phyloP scores from a whole-genome alignment of 2,329 filamentous ascomycete species.

The Ophiostoma australiae region DNA sequence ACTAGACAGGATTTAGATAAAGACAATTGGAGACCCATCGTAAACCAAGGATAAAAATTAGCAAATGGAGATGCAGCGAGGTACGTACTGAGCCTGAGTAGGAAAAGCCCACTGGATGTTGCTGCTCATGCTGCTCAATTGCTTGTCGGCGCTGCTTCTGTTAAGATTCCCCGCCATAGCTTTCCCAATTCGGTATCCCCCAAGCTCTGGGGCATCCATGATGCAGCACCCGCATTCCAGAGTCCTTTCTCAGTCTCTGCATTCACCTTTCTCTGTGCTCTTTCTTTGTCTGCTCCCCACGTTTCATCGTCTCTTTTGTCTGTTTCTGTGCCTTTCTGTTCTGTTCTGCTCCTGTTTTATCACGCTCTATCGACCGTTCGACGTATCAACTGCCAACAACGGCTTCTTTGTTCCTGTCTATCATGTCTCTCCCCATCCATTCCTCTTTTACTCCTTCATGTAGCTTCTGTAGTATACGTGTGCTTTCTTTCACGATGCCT shows the following conservation, averaged over 20 bases:
- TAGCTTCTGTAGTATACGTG: background rate
- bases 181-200: background rate
- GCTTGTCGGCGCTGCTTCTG: background rate
- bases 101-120: background rate
- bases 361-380: background rate
- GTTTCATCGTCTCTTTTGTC: background rate
- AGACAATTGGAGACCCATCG: background rate
- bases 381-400: background rate
- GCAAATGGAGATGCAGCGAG: background rate
- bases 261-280: background rate
- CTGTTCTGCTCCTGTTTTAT: background rate
- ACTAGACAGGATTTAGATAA: background rate
- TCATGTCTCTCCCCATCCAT: background rate
- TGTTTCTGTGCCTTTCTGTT: background rate
- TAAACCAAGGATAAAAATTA: background rate
- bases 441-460: background rate
- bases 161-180: background rate
- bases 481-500: background rate
- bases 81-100: background rate
- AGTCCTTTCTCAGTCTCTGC: background rate
- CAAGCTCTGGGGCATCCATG: background rate
- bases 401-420: slow-evolving; percentile 1
- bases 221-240: background rate
- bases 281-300: slow-evolving; percentile 2
- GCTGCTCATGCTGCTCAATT: background rate